A percentile compares a stretch with the other conserved stretches of the same genome.
phyloP scores from a whole-genome alignment of 2,329 filamentous ascomycete genomes.

The Thielaviopsis musarum region DNA sequence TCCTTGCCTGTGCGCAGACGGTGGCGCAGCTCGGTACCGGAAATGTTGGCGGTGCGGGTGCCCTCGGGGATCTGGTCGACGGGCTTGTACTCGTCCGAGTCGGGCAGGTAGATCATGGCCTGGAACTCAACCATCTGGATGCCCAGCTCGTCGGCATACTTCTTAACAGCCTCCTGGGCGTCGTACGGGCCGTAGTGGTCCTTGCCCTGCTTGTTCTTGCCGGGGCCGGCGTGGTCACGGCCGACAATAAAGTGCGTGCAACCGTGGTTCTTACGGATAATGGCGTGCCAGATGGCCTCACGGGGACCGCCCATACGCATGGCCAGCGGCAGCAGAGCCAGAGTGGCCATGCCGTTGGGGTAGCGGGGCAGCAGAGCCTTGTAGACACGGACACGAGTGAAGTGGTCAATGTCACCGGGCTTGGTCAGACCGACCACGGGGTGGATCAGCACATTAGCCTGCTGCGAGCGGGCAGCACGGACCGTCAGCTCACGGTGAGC shows the following conservation, averaged over 20 bases:
- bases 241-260: slow-evolving; percentile 99
- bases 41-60: slow-evolving; percentile 75
- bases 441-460: slow-evolving; percentile 98
- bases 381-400: slow-evolving; percentile 97
- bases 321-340: slow-evolving; percentile 84
- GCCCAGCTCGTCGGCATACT: slow-evolving; percentile 89
- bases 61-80: slow-evolving; percentile 76
- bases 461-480: slow-evolving; percentile 82
- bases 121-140: slow-evolving; percentile 99
- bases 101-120: slow-evolving; percentile 97
- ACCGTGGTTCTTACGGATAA: slow-evolving; percentile 99
- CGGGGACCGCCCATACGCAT: slow-evolving; percentile 99
- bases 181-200: slow-evolving; percentile 99
- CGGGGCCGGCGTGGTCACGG: slow-evolving; percentile 92
- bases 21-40: slow-evolving; percentile 76
- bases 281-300: slow-evolving; percentile 98
- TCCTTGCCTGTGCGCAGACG: slow-evolving; percentile 82
- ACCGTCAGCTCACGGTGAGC: slow-evolving; percentile 96
- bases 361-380: slow-evolving; percentile 91
- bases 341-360: slow-evolving; percentile 96
- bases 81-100: slow-evolving; percentile 90
- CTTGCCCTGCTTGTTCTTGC: slow-evolving; percentile 92
- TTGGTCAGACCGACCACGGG: slow-evolving; percentile 97
- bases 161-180: slow-evolving; percentile 87
- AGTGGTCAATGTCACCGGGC: slow-evolving; percentile 98